Percentiles rank a stretch among this genome's conserved stretches.
Conservation (phyloP, 208 protist species). For the Phytomonas sp. region DNA sequence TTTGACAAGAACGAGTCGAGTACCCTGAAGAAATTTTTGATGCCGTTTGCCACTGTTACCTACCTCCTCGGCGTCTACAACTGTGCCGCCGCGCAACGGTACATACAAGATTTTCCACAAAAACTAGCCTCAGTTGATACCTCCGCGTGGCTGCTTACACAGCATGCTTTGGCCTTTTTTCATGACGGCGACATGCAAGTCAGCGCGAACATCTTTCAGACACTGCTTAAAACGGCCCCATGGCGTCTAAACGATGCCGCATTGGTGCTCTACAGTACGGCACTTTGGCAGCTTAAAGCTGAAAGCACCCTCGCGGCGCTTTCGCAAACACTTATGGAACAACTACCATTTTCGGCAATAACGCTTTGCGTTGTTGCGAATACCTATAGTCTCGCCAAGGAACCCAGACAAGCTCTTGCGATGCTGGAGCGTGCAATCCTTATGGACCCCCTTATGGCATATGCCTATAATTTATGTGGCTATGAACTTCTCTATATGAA, state of each 20-base stretch:
- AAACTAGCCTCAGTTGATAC: constrained; percentile 12
- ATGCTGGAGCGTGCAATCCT: constrained; percentile 92
- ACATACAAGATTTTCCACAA: not conserved
- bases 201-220: constrained; percentile 38
- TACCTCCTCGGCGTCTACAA: constrained; percentile 29
- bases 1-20: constrained; percentile 10
- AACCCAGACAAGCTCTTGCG: constrained; percentile 89
- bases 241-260: constrained; percentile 46
- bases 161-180: constrained; percentile 59
- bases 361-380: constrained; percentile 92
- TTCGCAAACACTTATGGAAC: constrained; percentile 85
- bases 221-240: constrained; percentile 31
- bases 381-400: constrained; percentile 91
- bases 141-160: constrained; percentile 36
- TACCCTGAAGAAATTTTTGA: constrained; percentile 15
- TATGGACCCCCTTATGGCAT: constrained; percentile 78
- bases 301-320: constrained; percentile 74
- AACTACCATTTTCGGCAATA: constrained; percentile 75
- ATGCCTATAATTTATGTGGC: constrained; percentile 90
- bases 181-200: constrained; percentile 66
- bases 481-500: constrained; percentile 94
- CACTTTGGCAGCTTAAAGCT: constrained; percentile 92
- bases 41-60: constrained; percentile 19
- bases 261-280: constrained; percentile 92
- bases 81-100: constrained; percentile 20